Evolutionary conservation across 768 basidiomycete species (phyloP).

Genomic region (Strobilomyces dryophilus): DNA sequence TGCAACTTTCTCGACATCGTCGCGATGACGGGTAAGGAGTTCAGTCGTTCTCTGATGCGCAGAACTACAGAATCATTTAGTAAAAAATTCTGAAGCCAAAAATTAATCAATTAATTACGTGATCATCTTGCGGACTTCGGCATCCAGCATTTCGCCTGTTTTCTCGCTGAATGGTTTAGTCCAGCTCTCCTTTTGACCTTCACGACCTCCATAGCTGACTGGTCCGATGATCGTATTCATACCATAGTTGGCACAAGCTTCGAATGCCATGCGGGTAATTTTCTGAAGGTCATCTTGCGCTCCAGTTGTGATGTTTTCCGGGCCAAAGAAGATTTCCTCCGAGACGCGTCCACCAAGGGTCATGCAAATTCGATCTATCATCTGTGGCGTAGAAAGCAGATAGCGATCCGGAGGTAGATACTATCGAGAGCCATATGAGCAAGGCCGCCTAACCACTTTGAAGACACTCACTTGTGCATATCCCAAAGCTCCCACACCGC

Average conservation of each 20-base stretch:
- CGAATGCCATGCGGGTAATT: constrained; percentile 97
- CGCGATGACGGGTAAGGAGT: constrained; percentile 75
- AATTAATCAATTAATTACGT: constrained; percentile 42
- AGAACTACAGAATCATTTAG: constrained; percentile 35
- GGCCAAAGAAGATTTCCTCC: constrained; percentile 96
- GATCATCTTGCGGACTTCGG: constrained; percentile 94
- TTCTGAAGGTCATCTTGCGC: constrained; percentile 98
- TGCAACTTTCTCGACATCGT: constrained; percentile 92
- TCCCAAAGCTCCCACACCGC: constrained; percentile 91
- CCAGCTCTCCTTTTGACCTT: constrained; percentile 82
- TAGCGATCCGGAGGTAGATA: constrained; percentile 96
- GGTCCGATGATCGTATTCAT: constrained; percentile 96
- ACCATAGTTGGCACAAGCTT: constrained; percentile 92
- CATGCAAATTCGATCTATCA: constrained; percentile 96
- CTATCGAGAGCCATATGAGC: constrained; percentile 34
- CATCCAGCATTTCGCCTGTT: constrained; percentile 91
- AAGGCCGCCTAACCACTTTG: neutral
- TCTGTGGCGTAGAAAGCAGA: constrained; percentile 91
- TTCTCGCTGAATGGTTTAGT: constrained; percentile 98
- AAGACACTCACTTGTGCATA: constrained; percentile 76
- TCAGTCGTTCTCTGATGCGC: constrained; percentile 83
- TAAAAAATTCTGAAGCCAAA: neutral
- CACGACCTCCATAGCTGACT: constrained; percentile 90
- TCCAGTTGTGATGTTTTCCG: constrained; percentile 91
- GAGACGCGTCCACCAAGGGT: constrained; percentile 96